A percentile compares a stretch with the other conserved stretches of the same genome.
These are phyloP conservation scores for Penicillium sp. DNA, from an alignment of 2,329 filamentous ascomycete genomes.

Conservation along the genomic window DNA sequence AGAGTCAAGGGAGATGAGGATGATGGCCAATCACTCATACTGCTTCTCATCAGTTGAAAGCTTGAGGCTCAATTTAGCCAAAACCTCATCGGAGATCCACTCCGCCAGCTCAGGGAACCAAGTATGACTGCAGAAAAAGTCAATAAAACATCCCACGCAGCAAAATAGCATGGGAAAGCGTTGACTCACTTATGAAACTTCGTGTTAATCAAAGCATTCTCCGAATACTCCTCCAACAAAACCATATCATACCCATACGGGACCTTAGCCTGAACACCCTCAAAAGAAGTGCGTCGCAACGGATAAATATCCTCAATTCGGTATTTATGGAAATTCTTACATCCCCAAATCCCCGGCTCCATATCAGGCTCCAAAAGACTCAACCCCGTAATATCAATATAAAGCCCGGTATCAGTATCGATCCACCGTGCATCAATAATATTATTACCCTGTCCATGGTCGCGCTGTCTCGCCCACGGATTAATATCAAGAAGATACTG, in stretches of 20 bases:
- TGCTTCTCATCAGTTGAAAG: constrained; percentile 7
- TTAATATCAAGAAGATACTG: constrained; percentile 76
- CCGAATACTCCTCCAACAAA: constrained; percentile 41
- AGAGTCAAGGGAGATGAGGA: neutral
- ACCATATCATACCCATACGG: constrained; percentile 53
- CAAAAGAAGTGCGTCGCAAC: constrained; percentile 70
- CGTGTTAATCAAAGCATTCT: constrained; percentile 34
- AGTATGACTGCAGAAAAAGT: constrained; percentile 34
- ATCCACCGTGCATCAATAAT: constrained; percentile 86
- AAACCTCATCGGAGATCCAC: constrained; percentile 33
- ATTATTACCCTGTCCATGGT: constrained; percentile 68
- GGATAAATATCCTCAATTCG: constrained; percentile 71
- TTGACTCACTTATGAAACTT: constrained; percentile 39
- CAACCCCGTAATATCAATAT: constrained; percentile 79
- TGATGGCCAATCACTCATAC: constrained; percentile 11
- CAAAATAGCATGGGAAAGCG: neutral
- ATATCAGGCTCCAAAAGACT: constrained; percentile 63
- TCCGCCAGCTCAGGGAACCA: constrained; percentile 34
- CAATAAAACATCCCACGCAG: constrained; percentile 1
- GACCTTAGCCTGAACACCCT: constrained; percentile 69
- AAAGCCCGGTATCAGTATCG: constrained; percentile 72
- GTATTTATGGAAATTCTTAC: constrained; percentile 79
- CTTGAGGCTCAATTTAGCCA: constrained; percentile 9
- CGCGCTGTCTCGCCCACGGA: constrained; percentile 63
- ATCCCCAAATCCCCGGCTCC: constrained; percentile 68